A percentile compares a stretch with the other conserved stretches of the same genome.
These are phyloP conservation scores for Liriodendron chinense DNA, from an alignment of 164 flowering plant species.

Conservation along the genomic window DNA sequence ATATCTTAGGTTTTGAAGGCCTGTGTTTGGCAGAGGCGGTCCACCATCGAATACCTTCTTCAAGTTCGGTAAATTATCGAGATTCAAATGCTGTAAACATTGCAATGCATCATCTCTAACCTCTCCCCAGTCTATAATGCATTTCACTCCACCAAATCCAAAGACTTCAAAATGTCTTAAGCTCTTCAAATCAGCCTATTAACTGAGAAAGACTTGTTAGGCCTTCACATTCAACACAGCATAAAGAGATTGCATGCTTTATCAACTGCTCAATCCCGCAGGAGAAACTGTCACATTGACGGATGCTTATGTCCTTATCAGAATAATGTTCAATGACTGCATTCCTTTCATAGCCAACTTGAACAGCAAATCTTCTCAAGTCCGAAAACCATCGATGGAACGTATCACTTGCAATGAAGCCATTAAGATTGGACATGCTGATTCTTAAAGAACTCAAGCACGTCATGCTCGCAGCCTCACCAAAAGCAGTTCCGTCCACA, in stretches of 20 bases:
- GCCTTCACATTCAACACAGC: not conserved
- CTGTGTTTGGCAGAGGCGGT: not conserved
- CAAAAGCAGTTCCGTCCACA: no score
- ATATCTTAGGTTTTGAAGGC: not conserved
- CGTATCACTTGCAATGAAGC: not conserved
- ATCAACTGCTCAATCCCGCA: not conserved
- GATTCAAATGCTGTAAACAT: not conserved
- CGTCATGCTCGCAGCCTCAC: not conserved
- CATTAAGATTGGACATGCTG: not conserved
- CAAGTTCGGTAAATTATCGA: not conserved
- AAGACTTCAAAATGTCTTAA: not conserved
- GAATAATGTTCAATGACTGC: not conserved
- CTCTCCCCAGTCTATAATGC: no score
- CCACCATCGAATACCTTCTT: not conserved
- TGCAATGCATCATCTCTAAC: not conserved
- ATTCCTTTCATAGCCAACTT: not conserved
- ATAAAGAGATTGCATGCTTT: not conserved
- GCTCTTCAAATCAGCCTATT: not conserved
- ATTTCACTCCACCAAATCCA: not conserved
- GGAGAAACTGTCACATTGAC: not conserved
- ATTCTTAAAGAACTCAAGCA: not conserved
- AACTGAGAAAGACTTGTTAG: not conserved
- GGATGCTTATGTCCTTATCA: no score
- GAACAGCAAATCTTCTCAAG: not conserved
- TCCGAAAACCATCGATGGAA: not conserved